phyloP scores from a whole-genome alignment of 2,329 filamentous ascomycete species.

The Coniochaeta hoffmannii region DNA sequence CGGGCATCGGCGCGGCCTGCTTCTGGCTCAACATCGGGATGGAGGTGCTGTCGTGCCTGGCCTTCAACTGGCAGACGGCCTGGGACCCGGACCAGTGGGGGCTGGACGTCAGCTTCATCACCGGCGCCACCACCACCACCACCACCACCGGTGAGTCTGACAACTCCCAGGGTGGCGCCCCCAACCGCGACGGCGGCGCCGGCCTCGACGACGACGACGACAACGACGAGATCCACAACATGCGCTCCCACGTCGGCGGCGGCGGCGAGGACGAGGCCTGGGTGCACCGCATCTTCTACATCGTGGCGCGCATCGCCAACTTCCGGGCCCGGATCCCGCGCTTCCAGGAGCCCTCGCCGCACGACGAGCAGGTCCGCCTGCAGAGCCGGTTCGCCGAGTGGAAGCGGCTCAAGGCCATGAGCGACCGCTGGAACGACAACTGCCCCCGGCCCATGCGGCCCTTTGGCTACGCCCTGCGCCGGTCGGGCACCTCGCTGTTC shows the following conservation, averaged over 20 bases:
- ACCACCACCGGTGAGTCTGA: constrained; percentile 10
- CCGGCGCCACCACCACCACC: constrained; percentile 2
- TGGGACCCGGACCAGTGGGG: constrained; percentile 92
- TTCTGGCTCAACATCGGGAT: constrained; percentile 93
- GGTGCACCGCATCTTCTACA: constrained; percentile 84
- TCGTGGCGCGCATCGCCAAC: constrained; percentile 79
- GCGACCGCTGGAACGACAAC: constrained; percentile 71
- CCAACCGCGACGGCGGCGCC: background rate
- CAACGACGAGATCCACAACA: background rate
- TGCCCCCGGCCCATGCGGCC: constrained; percentile 84
- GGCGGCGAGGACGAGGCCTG: constrained; percentile 68
- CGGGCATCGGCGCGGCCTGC: constrained; percentile 76
- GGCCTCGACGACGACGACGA: constrained; percentile 1
- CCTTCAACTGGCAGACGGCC: constrained; percentile 77
- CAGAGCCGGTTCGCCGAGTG: constrained; percentile 67
- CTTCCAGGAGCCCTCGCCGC: constrained; percentile 50
- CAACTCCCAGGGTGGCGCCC: background rate
- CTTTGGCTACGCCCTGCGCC: constrained; percentile 66
- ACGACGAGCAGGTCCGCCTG: constrained; percentile 56
- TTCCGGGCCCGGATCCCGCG: constrained; percentile 66
- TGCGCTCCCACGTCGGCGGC: constrained; percentile 33
- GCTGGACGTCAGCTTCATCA: constrained; percentile 64
- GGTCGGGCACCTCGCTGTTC: constrained; percentile 68
- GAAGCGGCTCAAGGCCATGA: constrained; percentile 71
- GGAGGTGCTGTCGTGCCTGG: constrained; percentile 82